Base-by-base conservation (phyloP, 2,329 filamentous ascomycete species). In the Rhynchosporium agropyri region DNA sequence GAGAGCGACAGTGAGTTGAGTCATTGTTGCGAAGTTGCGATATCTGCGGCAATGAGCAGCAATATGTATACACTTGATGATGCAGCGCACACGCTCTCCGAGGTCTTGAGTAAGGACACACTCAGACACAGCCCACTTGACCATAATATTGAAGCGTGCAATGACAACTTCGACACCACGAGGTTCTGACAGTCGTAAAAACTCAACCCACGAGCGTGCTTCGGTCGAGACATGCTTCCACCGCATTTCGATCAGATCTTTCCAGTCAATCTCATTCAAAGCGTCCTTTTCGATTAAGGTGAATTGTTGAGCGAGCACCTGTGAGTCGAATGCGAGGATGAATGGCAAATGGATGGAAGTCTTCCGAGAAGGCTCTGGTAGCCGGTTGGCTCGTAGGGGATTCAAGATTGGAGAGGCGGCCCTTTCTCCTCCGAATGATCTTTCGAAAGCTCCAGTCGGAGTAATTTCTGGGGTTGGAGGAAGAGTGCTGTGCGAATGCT, bases 281-380 rank as follows among this genome's bases (percentile, higher is more conserved):
- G 90, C 91, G 73, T 94, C 91, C 74, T 94, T 93, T 72, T 95
- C 91, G 53, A 95, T 91, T 40, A 95, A 81, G 0, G 90, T 94
- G 69, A 95, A 91, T 70, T 95, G 91, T 74, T 93, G 89, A 2
- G 91, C 91, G 31, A 95, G 81, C 3, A 89, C 79, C 68, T 91
- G 87, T 5, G 91, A 92, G 70, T 92, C 89, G 69, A 92, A 93
- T 0, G 89, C 89, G 29, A 95, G 80, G 61, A 92, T 88, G 74
- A 95, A 95, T 0, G 91, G 91, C 42, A 94, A 76, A 74, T 95
- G 91, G 3, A 71, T 65, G 4, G 73, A 74, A 0, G 68, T 74
- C 49, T 73, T 72, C 7, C 71, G 65, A 13, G 72, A 74, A 49
- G 70, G 59, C 46, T 74, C 71, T 28, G 65, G 61, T 31, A 73